Evolutionary conservation across 768 basidiomycete species (phyloP).

Genomic region (Rhodocollybia butyracea): DNA sequence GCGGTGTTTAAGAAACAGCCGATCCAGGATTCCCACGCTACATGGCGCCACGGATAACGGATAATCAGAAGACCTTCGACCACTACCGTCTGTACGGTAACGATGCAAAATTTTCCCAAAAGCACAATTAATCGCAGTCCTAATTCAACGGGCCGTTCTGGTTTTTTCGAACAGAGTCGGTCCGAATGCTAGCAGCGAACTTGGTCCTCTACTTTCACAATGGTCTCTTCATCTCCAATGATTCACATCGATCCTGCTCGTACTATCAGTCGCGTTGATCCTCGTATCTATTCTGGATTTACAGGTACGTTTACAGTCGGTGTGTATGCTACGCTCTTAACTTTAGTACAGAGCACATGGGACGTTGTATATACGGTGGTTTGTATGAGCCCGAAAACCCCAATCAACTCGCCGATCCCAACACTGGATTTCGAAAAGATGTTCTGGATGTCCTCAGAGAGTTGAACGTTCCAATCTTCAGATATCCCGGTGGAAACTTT

Average conservation of each 20-base stretch:
- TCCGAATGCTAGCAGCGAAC: neutral
- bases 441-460: constrained; percentile 44
- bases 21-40: too few species aligned
- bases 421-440: constrained; percentile 48
- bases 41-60: too few species aligned
- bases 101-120: too few species aligned
- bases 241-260: constrained; percentile 42
- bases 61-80: too few species aligned
- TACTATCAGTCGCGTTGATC: constrained; percentile 39
- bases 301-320: too few species aligned
- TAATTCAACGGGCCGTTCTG: too few species aligned
- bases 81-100: too few species aligned
- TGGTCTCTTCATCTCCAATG: neutral
- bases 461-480: constrained; percentile 43
- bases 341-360: constrained; percentile 63
- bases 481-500: constrained; percentile 58
- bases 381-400: constrained; percentile 38
- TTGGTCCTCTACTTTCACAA: neutral
- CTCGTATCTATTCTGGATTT: constrained; percentile 58
- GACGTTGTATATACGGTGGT: constrained; percentile 52
- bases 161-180: neutral
- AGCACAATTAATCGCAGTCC: too few species aligned
- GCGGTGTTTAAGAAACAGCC: too few species aligned
- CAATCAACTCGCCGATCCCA: constrained; percentile 31
- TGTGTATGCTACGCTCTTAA: too few species aligned